Percentiles rank a stretch among this genome's conserved stretches.
These are phyloP conservation scores for Calocera cornea DNA, from an alignment of 768 basidiomycete species.

Conservation along the genomic window DNA sequence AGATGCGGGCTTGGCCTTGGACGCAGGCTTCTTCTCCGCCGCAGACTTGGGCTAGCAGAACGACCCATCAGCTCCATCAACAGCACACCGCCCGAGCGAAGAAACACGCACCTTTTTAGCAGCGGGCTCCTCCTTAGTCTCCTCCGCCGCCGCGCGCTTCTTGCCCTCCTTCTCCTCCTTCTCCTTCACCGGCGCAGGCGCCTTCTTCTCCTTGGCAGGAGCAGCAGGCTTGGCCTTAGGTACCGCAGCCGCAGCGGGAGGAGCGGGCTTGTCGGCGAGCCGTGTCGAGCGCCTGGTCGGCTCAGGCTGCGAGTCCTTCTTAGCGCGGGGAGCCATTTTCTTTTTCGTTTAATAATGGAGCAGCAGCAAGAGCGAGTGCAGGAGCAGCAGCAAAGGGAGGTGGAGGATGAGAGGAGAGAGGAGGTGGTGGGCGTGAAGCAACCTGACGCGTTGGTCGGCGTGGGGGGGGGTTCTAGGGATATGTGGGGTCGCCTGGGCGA, in stretches of 20 bases:
- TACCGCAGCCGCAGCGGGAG: constrained; percentile 21
- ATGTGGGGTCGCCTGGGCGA: neutral
- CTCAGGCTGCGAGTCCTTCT: constrained; percentile 24
- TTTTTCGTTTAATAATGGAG: neutral
- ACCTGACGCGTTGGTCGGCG: no score
- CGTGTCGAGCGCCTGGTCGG: constrained; percentile 40
- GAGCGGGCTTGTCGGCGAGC: constrained; percentile 37
- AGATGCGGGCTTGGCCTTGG: constrained; percentile 9
- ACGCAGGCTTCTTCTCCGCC: constrained; percentile 6
- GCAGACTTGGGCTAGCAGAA: constrained; percentile 4
- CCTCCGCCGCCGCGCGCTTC: constrained; percentile 6
- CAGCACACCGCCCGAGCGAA: neutral
- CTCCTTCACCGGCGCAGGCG: constrained; percentile 27
- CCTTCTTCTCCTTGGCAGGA: constrained; percentile 29
- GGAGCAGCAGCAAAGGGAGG: neutral
- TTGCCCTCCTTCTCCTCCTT: constrained; percentile 20
- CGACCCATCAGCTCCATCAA: neutral
- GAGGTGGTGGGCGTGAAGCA: neutral
- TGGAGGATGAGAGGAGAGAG: neutral
- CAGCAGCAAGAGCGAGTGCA: neutral
- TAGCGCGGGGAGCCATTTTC: neutral
- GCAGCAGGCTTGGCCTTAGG: no score
- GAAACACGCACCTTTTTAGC: constrained; percentile 13
- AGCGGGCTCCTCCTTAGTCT: constrained; percentile 11
- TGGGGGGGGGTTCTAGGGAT: no score